Base-by-base conservation (phyloP, 148 eudicot species). In the Mesembryanthemum crystallinum region DNA sequence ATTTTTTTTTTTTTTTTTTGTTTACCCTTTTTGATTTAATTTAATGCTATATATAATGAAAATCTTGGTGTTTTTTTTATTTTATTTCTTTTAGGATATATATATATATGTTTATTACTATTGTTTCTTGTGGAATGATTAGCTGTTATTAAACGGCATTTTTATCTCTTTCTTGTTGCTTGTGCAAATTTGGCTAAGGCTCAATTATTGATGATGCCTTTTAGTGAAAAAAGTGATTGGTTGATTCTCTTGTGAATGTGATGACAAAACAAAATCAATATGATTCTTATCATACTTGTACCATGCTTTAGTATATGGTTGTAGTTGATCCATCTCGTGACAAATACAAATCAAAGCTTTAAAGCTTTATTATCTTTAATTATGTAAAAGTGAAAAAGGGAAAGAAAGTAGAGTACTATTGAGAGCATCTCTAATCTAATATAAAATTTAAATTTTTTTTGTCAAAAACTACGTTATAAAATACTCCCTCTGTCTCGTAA, bases 241-340 rank as follows among this genome's bases (percentile, higher is more conserved):
- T n/a, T 57, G 61, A 57, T 57, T 57, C 61, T 54, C 58, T 54
- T 45, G 49, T 45, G 23, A 18, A 57, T n/a, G 61, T 57, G n/a
- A 57, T 57, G 27, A 57, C 61, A 57, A 57, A n/a, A 21, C n/a
- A n/a, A 45, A 57, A 57, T 52, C 57, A 15, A 13, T 6, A 35
- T 9, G 61, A 23, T 54, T 3, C 59, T 8, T 54, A 17, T 54
- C 59, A 54, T 57, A n/a, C 11, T 23, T 57, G 61, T 21, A 8
- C 5, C 27, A 18, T 54, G 23, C 23, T 8, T 54, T 54, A 47
- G 3, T 18, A 45, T 11, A 45, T 11, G 12, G 14, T 45, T 45
- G 49, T 45, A 45, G 13, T 45, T 45, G 49, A 12, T 7, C 49
- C 11, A 12, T 7, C 12, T 45, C 49, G 49, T 45, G 49, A 45